These are phyloP conservation scores for Diacronema lutheri DNA, from an alignment of 78 protist species.

Conservation along the genomic window DNA sequence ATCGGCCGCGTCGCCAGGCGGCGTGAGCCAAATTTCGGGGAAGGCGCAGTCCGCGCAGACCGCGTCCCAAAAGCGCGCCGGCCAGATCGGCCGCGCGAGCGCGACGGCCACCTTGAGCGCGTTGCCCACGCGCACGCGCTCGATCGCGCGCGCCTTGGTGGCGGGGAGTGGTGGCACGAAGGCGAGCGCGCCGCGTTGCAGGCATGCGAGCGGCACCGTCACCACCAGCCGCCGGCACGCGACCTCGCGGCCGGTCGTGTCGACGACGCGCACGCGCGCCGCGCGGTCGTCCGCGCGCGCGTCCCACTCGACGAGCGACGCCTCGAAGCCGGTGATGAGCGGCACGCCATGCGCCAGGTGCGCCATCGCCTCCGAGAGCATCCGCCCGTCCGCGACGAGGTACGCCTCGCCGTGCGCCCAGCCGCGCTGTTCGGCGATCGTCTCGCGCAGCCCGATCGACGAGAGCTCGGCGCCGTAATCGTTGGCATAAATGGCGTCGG, in stretches of 20 bases:
- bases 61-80: not conserved
- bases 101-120: constrained; percentile 5
- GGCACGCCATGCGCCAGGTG: not conserved
- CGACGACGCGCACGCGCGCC: not conserved
- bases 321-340: not conserved
- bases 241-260: not conserved
- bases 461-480: constrained; percentile 5
- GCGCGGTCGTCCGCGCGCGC: not conserved
- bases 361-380: not conserved
- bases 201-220: not conserved
- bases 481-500: constrained; percentile 17
- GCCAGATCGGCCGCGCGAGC: not conserved
- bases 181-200: not conserved
- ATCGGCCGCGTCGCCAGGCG: not conserved
- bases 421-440: not conserved
- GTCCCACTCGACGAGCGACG: not conserved
- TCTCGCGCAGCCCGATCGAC: not conserved
- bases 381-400: not conserved
- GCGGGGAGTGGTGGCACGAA: not conserved
- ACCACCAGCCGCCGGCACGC: not conserved
- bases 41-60: constrained; percentile 1
- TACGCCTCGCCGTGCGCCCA: constrained; percentile 8
- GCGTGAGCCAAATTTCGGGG: constrained; percentile 11
- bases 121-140: not conserved
- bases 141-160: not conserved